Percentiles rank a stretch among this genome's conserved stretches.
Conservation (phyloP, 164 flowering plant genomes). For the Magnolia kwangsiensis region DNA sequence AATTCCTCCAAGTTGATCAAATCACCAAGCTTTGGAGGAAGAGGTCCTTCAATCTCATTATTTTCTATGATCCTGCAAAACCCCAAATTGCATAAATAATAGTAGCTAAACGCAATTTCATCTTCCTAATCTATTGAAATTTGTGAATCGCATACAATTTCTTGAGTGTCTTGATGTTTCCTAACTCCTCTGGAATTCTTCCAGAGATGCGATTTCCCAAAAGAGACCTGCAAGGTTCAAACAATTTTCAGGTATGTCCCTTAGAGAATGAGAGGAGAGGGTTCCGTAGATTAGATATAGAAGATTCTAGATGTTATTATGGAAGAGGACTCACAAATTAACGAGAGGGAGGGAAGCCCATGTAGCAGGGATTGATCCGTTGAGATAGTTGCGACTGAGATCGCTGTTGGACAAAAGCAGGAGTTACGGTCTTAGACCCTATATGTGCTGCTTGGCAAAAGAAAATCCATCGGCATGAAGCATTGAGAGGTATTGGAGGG, state of each 20-base stretch:
- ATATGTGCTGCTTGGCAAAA: neutral
- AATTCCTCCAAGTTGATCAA: no score
- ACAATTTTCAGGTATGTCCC: no score
- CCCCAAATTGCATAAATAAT: no score
- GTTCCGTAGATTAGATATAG: no score
- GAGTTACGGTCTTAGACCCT: neutral
- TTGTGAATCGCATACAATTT: conserved; percentile 16
- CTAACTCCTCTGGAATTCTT: conserved; percentile 24
- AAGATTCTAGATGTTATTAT: no score
- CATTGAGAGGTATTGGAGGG: neutral
- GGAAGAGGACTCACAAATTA: conserved; percentile 35
- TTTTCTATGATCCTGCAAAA: no score
- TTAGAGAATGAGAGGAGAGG: no score
- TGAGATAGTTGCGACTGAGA: conserved; percentile 38
- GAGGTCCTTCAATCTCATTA: no score
- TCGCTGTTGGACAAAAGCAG: conserved; percentile 43
- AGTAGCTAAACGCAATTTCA: no score
- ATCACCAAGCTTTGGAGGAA: no score
- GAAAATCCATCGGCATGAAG: neutral
- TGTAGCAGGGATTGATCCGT: conserved; percentile 23
- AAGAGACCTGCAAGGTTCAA: conserved; percentile 38
- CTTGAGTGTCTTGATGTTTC: conserved; percentile 17
- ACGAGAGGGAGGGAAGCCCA: conserved; percentile 47
- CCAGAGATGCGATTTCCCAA: conserved; percentile 66
- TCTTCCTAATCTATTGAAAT: no score